Evolutionary conservation across 306 rosid species (phyloP), one percentile per base, ranked within the genome.

Genomic region (Oemleria cerasiformis): DNA sequence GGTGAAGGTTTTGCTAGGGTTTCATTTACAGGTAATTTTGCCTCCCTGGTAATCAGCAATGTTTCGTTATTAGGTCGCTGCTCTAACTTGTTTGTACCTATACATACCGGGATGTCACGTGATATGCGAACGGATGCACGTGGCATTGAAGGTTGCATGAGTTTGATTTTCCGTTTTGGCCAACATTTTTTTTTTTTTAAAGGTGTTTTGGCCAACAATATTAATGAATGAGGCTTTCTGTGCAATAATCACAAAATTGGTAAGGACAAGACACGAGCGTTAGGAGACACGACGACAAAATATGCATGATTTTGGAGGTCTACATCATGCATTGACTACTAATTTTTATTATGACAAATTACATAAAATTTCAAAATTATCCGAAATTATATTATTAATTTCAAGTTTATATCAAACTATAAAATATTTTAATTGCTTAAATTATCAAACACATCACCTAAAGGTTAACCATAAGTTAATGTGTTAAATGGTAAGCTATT

Each of bases 1-100:
- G 3, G n/a, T 21, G 8, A 70, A 65, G 74, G 74, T 70, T 70
- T 70, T 70, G 65, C 43, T 70, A 70, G 65, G 74, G 74, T 57
- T 70, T 69, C 73, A 40, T 13, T 8, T 47, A 4, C 56, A 9
- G 50, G 10, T 59, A 16, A 38, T 38, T 59, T 61, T 61, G 65
- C 47, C 1, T 38, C 15, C 23, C 23, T 17, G 45, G 65, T 61
- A 14, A 61, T 61, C 44, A 6, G 23, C 25, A 1, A 17, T 39
- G 25, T 17, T 61, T 38, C 65, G 15, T 61, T 61, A 9, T 1
- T 17, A 36, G 9, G 47, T n/a, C 23, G 47, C 16, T 38, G 65
- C 9, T 61, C 0, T 30, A 30, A 5, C 10, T 21, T 16, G 21
- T 8, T 5, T 5, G 0, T 4, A 55, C 15, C 36, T 61, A 5